phyloP scores from a whole-genome alignment of 208 protist genomes.

The Balamuthia mandrillaris region DNA sequence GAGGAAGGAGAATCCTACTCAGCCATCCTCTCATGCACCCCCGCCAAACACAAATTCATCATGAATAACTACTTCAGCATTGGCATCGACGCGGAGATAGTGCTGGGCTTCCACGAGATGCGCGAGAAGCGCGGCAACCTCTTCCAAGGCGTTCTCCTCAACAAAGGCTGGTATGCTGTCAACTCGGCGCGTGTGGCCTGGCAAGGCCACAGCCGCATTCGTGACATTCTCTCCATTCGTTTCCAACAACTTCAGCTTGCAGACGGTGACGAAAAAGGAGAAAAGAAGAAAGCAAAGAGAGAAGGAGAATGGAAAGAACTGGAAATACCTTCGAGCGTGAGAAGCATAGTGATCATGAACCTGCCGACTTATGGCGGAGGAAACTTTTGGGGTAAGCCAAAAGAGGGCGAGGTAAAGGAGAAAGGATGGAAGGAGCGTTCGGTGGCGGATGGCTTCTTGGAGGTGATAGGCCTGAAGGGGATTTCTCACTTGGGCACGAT shows the following conservation, averaged over 20 bases:
- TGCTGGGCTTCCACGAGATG: slow-evolving; percentile 63
- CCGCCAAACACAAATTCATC: slow-evolving; percentile 15
- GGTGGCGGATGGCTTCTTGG: slow-evolving; percentile 16
- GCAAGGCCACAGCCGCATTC: too few relatives aligned
- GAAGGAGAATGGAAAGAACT: neutral
- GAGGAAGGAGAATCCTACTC: neutral
- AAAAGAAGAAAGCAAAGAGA: too few relatives aligned
- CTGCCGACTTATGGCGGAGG: slow-evolving; percentile 18
- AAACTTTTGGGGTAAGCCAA: neutral
- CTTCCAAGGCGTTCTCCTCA: slow-evolving; percentile 56
- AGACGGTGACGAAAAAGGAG: too few relatives aligned
- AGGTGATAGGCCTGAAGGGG: neutral
- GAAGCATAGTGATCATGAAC: slow-evolving; percentile 32
- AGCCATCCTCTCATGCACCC: too few relatives aligned
- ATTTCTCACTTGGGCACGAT: slow-evolving; percentile 21
- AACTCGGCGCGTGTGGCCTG: too few relatives aligned
- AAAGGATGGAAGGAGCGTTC: too few relatives aligned
- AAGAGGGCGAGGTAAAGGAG: too few relatives aligned
- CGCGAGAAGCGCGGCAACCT: slow-evolving; percentile 56
- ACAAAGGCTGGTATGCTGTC: slow-evolving; percentile 42
- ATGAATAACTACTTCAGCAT: slow-evolving; percentile 73
- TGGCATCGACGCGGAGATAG: slow-evolving; percentile 62
- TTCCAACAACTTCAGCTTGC: too few relatives aligned
- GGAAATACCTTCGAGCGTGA: neutral
- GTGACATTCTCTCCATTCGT: too few relatives aligned